Base-by-base conservation (phyloP, 2,329 filamentous ascomycete species). In the Cercospora zeae-maydis region DNA sequence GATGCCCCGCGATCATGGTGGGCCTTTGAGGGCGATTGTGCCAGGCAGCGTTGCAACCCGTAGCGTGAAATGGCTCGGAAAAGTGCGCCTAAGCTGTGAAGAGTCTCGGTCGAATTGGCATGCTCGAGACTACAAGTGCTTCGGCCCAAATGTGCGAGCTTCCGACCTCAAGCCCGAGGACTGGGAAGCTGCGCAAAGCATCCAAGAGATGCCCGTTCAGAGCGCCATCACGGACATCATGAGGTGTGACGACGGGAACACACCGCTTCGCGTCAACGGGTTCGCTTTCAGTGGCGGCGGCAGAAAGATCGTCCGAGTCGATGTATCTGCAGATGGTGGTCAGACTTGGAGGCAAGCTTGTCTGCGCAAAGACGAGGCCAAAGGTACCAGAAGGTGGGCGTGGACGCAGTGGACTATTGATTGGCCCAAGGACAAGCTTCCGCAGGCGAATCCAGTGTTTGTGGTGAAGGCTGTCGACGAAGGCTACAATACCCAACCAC, bases 211-310 rank as follows among this genome's bases (percentile, higher is more conserved):
- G 78, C 86, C 87, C 1, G 82, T 90, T 16, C 88, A 87, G 31
- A 87, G 84, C 62, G 87, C 87, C 55, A 87, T 90, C 59, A 88
- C 86, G 1, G 62, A 68, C 4, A 65, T 75, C 14, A 63, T 64
- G 36, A 51, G 66, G 42, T 66, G 67, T 42, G 62, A 68, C 11
- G 60, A 71, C 49, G 62, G 67, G 31, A 66, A 73, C 39, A 52
- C 64, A 5, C 58, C 62, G 24, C 64, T 75, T 24, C 0, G 66
- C 63, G 72, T 88, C 4, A 79, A 82, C 56, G 88, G 88, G 0
- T 90, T 88, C 72, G 88, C 88, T 1, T 88, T 87, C 71, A 87
- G 86, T 0, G 88, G 88, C 30, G 88, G 87, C 49, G 88, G 88
- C 1, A 82, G 85, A 33, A 81, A 81, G 71, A 86, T 89, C 65